phyloP scores from a whole-genome alignment of 208 protist species.

The Acanthamoeba healyi region DNA sequence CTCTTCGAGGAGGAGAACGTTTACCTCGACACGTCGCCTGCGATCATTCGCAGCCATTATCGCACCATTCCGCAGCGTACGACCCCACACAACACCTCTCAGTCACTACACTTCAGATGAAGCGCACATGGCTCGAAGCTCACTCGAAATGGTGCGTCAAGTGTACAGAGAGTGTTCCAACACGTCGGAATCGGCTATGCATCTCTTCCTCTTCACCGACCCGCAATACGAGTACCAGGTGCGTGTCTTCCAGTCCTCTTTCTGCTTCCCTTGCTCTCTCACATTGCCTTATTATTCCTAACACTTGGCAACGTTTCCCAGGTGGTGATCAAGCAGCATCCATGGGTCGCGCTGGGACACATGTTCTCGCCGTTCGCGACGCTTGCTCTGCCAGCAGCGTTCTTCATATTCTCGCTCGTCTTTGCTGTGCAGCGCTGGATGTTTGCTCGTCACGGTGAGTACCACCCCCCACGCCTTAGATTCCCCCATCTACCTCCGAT shows the following conservation, averaged over 20 bases:
- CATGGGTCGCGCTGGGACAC: not conserved
- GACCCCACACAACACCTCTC: not conserved
- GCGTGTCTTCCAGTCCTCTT: not conserved
- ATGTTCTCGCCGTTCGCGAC: not conserved
- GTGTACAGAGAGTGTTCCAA: not conserved
- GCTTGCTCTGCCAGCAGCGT: not conserved
- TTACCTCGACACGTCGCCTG: not conserved
- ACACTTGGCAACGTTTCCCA: too few relatives aligned
- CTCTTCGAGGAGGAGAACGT: slow-evolving; percentile 33
- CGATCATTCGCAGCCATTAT: slow-evolving; percentile 24
- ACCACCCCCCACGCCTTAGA: not conserved
- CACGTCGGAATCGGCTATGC: not conserved
- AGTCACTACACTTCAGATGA: not conserved
- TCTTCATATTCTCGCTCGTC: not conserved
- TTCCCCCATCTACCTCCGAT: not conserved
- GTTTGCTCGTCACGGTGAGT: not conserved
- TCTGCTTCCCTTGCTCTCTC: not conserved
- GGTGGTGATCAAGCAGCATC: slow-evolving; percentile 6
- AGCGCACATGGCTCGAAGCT: too few relatives aligned
- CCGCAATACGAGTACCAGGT: not conserved
- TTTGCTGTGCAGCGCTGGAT: not conserved
- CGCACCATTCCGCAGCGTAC: slow-evolving; percentile 36
- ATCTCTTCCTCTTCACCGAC: slow-evolving; percentile 37
- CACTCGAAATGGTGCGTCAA: not conserved
- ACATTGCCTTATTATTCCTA: not conserved